These are phyloP conservation scores for Dendrobium nobile DNA, from an alignment of 106 monocot species.

Conservation along the genomic window DNA sequence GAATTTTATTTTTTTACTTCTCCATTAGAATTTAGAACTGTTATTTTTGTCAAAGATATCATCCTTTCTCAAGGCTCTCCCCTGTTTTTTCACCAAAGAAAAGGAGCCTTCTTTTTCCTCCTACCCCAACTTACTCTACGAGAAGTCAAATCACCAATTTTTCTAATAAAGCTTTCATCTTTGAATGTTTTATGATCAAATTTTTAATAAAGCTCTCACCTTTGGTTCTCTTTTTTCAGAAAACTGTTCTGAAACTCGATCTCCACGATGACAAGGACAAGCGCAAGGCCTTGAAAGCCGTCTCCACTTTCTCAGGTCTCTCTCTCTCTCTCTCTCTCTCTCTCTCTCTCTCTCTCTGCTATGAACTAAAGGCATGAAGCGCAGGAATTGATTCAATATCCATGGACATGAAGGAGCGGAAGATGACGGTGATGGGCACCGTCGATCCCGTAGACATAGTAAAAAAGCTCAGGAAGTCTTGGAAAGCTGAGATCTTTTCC, in stretches of 20 bases:
- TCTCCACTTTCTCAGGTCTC: conserved; percentile 11
- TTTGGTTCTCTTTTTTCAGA: conserved; percentile 6
- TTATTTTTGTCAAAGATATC: too few relatives aligned
- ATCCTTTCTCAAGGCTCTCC: background rate
- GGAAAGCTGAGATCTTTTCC: conserved; percentile 5
- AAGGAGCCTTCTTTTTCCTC: background rate
- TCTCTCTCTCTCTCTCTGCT: conserved; percentile 3
- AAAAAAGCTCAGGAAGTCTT: conserved; percentile 14
- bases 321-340: conserved; percentile 9
- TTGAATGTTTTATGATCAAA: background rate
- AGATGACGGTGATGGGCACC: conserved; percentile 14
- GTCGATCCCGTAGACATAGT: conserved; percentile 13
- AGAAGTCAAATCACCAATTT: background rate
- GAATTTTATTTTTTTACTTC: too few relatives aligned
- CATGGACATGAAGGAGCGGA: conserved; percentile 16
- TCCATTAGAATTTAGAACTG: too few relatives aligned
- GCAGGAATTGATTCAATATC: conserved; percentile 21
- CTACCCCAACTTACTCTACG: too few relatives aligned
- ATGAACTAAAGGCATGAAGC: background rate
- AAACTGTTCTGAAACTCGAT: conserved; percentile 10
- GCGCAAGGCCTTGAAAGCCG: conserved; percentile 21
- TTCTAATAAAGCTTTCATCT: background rate
- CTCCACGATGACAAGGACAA: conserved; percentile 18
- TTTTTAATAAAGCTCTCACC: background rate
- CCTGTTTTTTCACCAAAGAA: background rate